These are phyloP conservation scores for Uncinocarpus reesii DNA, from an alignment of 2,329 filamentous ascomycete genomes.

Conservation along the genomic window DNA sequence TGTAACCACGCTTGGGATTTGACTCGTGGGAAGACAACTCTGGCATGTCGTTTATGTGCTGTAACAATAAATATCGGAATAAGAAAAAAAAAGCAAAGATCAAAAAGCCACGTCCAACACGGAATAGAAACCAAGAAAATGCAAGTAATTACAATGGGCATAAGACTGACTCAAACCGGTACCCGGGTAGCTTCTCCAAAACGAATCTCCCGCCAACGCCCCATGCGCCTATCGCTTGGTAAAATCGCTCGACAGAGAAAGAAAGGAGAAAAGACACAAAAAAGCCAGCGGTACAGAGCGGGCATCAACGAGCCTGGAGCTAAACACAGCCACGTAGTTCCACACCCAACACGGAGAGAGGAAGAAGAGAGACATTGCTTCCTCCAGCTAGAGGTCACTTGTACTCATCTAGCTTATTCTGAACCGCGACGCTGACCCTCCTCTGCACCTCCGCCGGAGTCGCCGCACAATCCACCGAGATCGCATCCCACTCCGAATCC, in stretches of 20 bases:
- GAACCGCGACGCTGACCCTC: conserved; percentile 12
- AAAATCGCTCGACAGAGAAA: conserved; percentile 3
- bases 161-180: not conserved
- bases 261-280: not conserved
- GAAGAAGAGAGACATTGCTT: not conserved
- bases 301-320: not conserved
- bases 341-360: not conserved
- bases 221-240: conserved; percentile 9
- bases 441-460: conserved; percentile 41
- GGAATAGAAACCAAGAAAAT: not conserved
- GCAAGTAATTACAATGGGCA: conserved; percentile 2
- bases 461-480: conserved; percentile 57
- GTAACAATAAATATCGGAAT: too few relatives aligned
- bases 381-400: not conserved
- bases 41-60: too few relatives aligned
- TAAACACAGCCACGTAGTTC: not conserved
- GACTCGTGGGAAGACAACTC: not conserved
- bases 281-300: not conserved
- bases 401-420: conserved; percentile 15
- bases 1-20: not conserved
- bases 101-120: too few relatives aligned
- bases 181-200: not conserved
- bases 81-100: not conserved
- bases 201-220: not conserved
- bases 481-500: conserved; percentile 60